Evolutionary conservation across 495 filamentous ascomycete genomes (phyloP), one percentile per base, ranked within the genome.

Genomic region (Thozetella sp.): DNA sequence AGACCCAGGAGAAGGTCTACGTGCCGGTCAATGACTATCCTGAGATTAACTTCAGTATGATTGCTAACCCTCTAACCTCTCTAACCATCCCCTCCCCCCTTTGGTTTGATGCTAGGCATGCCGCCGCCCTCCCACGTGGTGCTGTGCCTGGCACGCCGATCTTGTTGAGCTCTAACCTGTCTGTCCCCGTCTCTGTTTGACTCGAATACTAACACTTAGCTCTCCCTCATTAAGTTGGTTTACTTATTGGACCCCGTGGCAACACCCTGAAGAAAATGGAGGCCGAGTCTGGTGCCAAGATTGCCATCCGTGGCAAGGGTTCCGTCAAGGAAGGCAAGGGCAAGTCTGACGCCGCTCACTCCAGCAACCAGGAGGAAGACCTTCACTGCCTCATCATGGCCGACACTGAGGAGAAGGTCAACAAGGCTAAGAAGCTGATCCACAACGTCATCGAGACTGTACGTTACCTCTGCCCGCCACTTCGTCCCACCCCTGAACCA

Each of bases 11-110:
- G 87, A 99, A 98, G 86, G 94, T 99, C 88, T 99, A 99, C 75
- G 95, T 99, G 72, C 95, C 95, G 69, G 95, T 99, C 81, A 98
- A 98, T 88, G 96, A 99, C 78, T 99, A 99, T 80, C 96, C 96
- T 84, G 96, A 98, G 79, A 97, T 99, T 91, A 99, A 99, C 91
- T 99, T 98, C 92, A 98, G 95, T 99, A 97, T 91, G 93, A 94
- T 93, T 90, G 88, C 93, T 96, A 96, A 96, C 93, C 93, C 91
- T 93, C 89, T 91, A 89, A 91, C 88, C 76, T 78, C 86, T 86
- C 77, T 78, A 77, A 76, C 90, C 84, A 90, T 85, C 71, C 69
- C 80, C 75, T 76, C 74, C 69, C 70, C 74, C 75, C 64, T 68
- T 67, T 48, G 43, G 43, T 48, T 67, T 63, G 53, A 66, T 67